Evolutionary conservation across 2,329 filamentous ascomycete genomes (phyloP).

Genomic region (Cercospora sp.): DNA sequence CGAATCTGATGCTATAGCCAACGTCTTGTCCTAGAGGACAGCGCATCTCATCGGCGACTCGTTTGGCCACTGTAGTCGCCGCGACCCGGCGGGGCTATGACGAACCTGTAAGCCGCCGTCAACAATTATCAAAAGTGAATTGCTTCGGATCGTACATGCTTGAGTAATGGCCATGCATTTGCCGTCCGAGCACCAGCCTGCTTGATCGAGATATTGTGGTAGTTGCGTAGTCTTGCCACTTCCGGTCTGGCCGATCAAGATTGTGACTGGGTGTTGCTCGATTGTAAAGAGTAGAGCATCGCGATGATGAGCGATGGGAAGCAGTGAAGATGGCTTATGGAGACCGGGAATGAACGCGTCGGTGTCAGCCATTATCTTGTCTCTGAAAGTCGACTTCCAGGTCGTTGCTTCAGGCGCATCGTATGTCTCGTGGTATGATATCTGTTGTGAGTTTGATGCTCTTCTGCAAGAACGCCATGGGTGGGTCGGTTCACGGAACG

Average conservation of each 20-base stretch:
- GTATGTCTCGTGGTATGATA: background rate
- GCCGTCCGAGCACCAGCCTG: slow-evolving; percentile 83
- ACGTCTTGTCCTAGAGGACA: slow-evolving; percentile 82
- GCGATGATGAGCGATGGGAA: slow-evolving; percentile 84
- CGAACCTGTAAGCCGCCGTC: slow-evolving; percentile 38
- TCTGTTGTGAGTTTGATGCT: background rate
- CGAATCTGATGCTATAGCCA: slow-evolving; percentile 88
- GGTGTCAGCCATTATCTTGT: slow-evolving; percentile 38
- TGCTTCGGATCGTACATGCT: slow-evolving; percentile 55
- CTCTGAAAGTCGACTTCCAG: background rate
- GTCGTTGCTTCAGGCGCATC: background rate
- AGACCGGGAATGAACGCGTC: slow-evolving; percentile 70
- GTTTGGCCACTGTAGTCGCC: slow-evolving; percentile 81
- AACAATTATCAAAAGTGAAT: slow-evolving; percentile 18
- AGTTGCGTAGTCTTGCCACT: slow-evolving; percentile 96
- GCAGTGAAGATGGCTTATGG: slow-evolving; percentile 77
- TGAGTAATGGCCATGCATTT: slow-evolving; percentile 88
- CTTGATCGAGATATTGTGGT: slow-evolving; percentile 83
- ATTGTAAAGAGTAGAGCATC: slow-evolving; percentile 80
- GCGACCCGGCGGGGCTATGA: slow-evolving; percentile 81
- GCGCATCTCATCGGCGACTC: slow-evolving; percentile 86
- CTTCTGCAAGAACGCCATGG: background rate
- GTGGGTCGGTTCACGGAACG: background rate
- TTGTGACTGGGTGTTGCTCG: slow-evolving; percentile 79
- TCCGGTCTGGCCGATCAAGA: slow-evolving; percentile 90